Percentiles rank a stretch among this genome's conserved stretches.
Conservation (phyloP, 2,329 filamentous ascomycete genomes). For the Cryphonectria radicalis region DNA sequence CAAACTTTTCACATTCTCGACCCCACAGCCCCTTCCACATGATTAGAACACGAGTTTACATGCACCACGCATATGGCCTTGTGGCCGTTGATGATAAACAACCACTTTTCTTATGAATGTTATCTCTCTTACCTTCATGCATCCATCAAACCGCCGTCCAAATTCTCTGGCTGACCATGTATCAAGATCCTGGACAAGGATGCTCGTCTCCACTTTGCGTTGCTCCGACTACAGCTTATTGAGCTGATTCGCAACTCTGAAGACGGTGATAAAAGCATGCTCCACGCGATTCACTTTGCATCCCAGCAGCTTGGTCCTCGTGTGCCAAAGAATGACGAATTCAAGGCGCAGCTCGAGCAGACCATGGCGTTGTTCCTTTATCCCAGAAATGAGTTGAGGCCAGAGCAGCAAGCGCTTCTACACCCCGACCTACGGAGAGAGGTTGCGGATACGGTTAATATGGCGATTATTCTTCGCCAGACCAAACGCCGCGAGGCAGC, state of each 20-base stretch:
- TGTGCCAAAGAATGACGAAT: slow-evolving; percentile 79
- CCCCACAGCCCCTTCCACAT: slow-evolving; percentile 58
- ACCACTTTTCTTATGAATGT: slow-evolving; percentile 73
- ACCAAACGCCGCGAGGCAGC: slow-evolving; percentile 77
- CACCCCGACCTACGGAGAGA: slow-evolving; percentile 78
- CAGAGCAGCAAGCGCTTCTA: slow-evolving; percentile 75
- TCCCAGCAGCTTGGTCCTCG: slow-evolving; percentile 84
- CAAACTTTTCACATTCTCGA: slow-evolving; percentile 8
- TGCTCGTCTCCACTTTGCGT: slow-evolving; percentile 81
- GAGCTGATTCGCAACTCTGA: slow-evolving; percentile 86
- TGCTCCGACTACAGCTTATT: slow-evolving; percentile 88
- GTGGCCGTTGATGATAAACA: slow-evolving; percentile 89
- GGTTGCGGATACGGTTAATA: slow-evolving; percentile 88
- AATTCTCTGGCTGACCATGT: slow-evolving; percentile 21
- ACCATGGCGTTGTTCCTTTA: slow-evolving; percentile 95
- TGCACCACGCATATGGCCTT: slow-evolving; percentile 99
- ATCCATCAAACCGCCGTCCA: slow-evolving; percentile 36
- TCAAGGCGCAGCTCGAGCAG: slow-evolving; percentile 84
- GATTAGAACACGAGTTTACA: slow-evolving; percentile 95
- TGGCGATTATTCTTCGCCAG: slow-evolving; percentile 78
- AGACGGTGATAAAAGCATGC: slow-evolving; percentile 67
- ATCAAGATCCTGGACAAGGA: slow-evolving; percentile 90
- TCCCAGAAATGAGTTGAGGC: slow-evolving; percentile 76
- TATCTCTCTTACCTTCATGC: slow-evolving; percentile 37
- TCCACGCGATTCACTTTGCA: slow-evolving; percentile 82